phyloP scores from a whole-genome alignment of 2,329 filamentous ascomycete genomes.

The Diaporthe sp. region DNA sequence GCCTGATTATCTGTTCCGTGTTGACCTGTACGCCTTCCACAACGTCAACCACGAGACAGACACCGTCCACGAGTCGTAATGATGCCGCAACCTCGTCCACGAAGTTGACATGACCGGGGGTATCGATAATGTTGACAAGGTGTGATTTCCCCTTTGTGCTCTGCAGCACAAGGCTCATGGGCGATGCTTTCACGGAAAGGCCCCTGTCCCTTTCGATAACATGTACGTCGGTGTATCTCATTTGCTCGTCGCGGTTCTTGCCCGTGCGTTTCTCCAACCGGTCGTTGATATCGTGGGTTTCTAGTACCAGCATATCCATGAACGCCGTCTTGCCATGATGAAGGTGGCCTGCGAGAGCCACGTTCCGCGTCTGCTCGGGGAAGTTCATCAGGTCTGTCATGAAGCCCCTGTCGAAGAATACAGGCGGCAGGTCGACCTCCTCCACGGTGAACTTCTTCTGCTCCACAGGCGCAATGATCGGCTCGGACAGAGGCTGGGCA shows the following conservation, averaged over 20 bases:
- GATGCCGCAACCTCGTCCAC: constrained; percentile 95
- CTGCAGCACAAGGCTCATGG: constrained; percentile 93
- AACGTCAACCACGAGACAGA: constrained; percentile 94
- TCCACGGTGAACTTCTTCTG: constrained; percentile 97
- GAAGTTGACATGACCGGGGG: constrained; percentile 97
- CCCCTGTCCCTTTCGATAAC: constrained; percentile 89
- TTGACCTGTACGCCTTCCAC: constrained; percentile 99
- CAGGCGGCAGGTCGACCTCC: constrained; percentile 88
- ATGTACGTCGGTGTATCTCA: constrained; percentile 95
- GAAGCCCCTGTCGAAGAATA: constrained; percentile 88
- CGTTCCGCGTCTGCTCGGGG: constrained; percentile 91
- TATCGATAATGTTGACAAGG: constrained; percentile 94
- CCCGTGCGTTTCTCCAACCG: constrained; percentile 84
- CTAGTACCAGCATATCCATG: constrained; percentile 96
- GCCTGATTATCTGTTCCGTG: constrained; percentile 96
- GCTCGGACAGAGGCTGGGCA: constrained; percentile 89
- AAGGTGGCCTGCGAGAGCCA: constrained; percentile 90
- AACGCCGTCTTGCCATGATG: constrained; percentile 99
- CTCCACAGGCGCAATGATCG: constrained; percentile 92
- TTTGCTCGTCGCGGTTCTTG: constrained; percentile 85
- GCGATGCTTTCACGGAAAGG: constrained; percentile 89
- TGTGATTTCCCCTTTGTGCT: constrained; percentile 94
- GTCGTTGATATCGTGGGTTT: constrained; percentile 89
- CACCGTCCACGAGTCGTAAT: constrained; percentile 87
- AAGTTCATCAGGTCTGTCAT: constrained; percentile 98